These are phyloP conservation scores for Globisporangium solare DNA, from an alignment of 352 stramenopile species.

Conservation along the genomic window DNA sequence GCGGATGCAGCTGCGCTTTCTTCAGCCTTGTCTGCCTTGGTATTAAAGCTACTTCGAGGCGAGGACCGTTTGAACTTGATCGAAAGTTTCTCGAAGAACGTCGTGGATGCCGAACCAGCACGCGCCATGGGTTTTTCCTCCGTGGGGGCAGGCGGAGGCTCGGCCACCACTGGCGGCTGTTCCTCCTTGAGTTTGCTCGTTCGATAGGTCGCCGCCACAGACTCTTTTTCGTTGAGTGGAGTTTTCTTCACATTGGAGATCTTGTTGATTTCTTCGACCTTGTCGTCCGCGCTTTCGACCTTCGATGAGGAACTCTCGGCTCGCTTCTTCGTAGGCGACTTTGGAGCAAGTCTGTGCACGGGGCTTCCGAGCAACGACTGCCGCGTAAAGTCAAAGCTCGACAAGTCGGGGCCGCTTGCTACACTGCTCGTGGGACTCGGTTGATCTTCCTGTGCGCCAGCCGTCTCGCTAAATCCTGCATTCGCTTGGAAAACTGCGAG, in stretches of 20 bases:
- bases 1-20: constrained; percentile 8
- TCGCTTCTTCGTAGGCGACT: constrained; percentile 2
- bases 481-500: constrained; percentile 28
- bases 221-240: not conserved
- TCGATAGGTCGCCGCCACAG: not conserved
- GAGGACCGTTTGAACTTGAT: constrained; percentile 76
- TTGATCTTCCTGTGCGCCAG: constrained; percentile 7
- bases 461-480: constrained; percentile 19
- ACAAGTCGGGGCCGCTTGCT: constrained; percentile 38
- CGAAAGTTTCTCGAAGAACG: constrained; percentile 83
- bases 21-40: constrained; percentile 19
- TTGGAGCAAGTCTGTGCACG: constrained; percentile 9
- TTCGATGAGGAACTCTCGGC: constrained; percentile 2
- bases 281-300: constrained; percentile 7
- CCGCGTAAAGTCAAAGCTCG: constrained; percentile 54
- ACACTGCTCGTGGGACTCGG: constrained; percentile 39
- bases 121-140: constrained; percentile 34
- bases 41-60: constrained; percentile 23
- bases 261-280: constrained; percentile 2
- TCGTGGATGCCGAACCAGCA: constrained; percentile 40
- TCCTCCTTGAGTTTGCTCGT: constrained; percentile 5
- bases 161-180: not conserved
- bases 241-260: not conserved
- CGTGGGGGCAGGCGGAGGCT: constrained; percentile 13
- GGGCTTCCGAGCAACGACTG: constrained; percentile 17